Evolutionary conservation across 306 rosid species (phyloP), one percentile per base, ranked within the genome.

Genomic region (Aeschynomene evenia): DNA sequence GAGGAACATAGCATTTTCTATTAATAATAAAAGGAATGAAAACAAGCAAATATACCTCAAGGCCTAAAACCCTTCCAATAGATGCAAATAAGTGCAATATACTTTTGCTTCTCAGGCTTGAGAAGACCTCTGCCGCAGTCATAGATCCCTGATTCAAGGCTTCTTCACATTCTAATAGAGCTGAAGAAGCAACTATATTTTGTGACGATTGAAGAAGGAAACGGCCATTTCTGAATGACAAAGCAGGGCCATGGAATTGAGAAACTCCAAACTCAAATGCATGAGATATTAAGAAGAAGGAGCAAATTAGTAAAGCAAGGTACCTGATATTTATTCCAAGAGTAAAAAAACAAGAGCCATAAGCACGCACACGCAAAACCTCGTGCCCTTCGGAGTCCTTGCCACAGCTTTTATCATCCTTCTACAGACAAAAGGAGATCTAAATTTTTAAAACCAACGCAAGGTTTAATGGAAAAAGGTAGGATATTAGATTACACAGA

Each of bases 281-380:
- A 68, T 49, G 39, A 20, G 28, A 56, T 50, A 57, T 34, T 20
- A 28, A 56, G 20, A 73, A 18, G 70, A 51, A 3, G 70, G 43
- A 3, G 24, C 51, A 26, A 19, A 63, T 3, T 28, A 45, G 57
- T 22, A 72, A 63, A 73, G 12, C 68, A 33, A 36, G 55, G 77
- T 87, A 94, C 99, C 99, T 94, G 79, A 91, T 87, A 69, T 86
- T 87, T 76, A 94, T 86, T 65, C 95, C 96, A 62, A 94, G 91
- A 58, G 91, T 89, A 74, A 89, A 91, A 81, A 82, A 91, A 6
- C 91, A 87, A 22, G 96, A 91, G 55, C 95, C 92, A 77, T 87
- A 91, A 45, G 99, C 99, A 68, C 97, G 96, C 75, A 91, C 96
- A 16, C 72, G 31, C 80, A 94, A 71, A 59, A 91, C 84, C 86